A percentile compares a stretch with the other conserved stretches of the same genome.
Evolutionary conservation across 345 rosid genomes (phyloP).

Genomic region (Eutrema japonicum): DNA sequence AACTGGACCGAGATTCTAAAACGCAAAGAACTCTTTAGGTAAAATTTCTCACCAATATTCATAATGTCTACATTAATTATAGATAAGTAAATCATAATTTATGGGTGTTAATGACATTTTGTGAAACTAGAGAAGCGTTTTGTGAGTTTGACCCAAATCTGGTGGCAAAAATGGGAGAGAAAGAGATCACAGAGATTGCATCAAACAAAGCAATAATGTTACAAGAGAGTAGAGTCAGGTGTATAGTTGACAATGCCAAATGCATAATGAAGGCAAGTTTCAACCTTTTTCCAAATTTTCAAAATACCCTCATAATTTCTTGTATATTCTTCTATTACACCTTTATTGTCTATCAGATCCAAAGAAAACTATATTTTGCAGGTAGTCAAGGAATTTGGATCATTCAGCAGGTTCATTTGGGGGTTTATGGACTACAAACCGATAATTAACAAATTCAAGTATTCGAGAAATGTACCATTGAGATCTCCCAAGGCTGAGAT

Average conservation of each 20-base stretch:
- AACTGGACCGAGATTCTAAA: slow-evolving; percentile 96
- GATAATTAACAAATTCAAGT: slow-evolving; percentile 62
- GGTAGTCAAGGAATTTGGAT: slow-evolving; percentile 79
- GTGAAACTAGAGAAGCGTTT: slow-evolving; percentile 66
- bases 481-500: slow-evolving; percentile 87
- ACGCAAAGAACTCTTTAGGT: slow-evolving; percentile 77
- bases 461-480: slow-evolving; percentile 81
- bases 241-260: slow-evolving; percentile 87
- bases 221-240: slow-evolving; percentile 79
- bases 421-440: slow-evolving; percentile 84
- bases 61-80: neutral
- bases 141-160: slow-evolving; percentile 70
- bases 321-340: neutral
- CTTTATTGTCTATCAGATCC: neutral
- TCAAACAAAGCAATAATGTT: slow-evolving; percentile 76
- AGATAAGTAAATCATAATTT: neutral
- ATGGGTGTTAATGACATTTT: neutral
- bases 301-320: neutral
- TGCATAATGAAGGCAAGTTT: slow-evolving; percentile 79
- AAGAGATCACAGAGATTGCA: slow-evolving; percentile 71
- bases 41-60: slow-evolving; percentile 6
- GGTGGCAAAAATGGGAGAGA: slow-evolving; percentile 87
- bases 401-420: slow-evolving; percentile 88
- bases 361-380: slow-evolving; percentile 34
- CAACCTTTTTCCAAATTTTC: neutral